Evolutionary conservation across 495 filamentous ascomycete genomes (phyloP).

Genomic region (Tuber brumale): DNA sequence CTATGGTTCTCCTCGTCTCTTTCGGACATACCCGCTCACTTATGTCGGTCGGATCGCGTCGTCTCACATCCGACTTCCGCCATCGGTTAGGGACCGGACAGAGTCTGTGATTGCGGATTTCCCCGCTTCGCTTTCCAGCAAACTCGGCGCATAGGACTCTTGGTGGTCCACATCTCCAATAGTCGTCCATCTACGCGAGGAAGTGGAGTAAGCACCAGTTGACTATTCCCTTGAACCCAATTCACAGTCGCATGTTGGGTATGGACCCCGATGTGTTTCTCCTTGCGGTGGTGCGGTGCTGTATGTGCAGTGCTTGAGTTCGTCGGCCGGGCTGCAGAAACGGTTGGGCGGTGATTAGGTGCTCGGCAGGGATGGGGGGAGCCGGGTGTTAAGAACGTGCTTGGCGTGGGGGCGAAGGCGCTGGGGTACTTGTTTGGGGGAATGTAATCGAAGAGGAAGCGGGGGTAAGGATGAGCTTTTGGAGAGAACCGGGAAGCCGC

Average conservation of each 20-base stretch:
- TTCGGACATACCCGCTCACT: slow-evolving; percentile 62
- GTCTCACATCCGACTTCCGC: slow-evolving; percentile 63
- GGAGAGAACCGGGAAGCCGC: not conserved
- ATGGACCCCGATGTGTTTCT: slow-evolving; percentile 85
- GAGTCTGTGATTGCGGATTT: slow-evolving; percentile 61
- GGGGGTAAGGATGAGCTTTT: slow-evolving; percentile 54
- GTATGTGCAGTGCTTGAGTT: slow-evolving; percentile 66
- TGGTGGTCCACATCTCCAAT: slow-evolving; percentile 66
- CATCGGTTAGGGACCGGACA: slow-evolving; percentile 33
- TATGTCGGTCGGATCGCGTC: slow-evolving; percentile 58
- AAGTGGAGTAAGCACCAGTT: slow-evolving; percentile 47
- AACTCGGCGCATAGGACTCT: slow-evolving; percentile 62
- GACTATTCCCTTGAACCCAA: slow-evolving; percentile 61
- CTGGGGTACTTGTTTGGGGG: slow-evolving; percentile 76
- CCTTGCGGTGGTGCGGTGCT: slow-evolving; percentile 66
- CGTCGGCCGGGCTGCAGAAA: slow-evolving; percentile 75
- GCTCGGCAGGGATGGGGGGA: slow-evolving; percentile 50
- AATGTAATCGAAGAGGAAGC: slow-evolving; percentile 75
- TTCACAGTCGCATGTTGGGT: slow-evolving; percentile 63
- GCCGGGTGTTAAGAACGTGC: slow-evolving; percentile 56
- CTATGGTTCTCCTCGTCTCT: slow-evolving; percentile 37
- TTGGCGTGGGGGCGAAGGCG: slow-evolving; percentile 86
- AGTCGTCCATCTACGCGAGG: slow-evolving; percentile 52
- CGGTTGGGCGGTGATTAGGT: slow-evolving; percentile 78
- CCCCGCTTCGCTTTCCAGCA: slow-evolving; percentile 59